phyloP scores from a whole-genome alignment of 2,329 filamentous ascomycete genomes.

The Aspergillus ibericus region DNA sequence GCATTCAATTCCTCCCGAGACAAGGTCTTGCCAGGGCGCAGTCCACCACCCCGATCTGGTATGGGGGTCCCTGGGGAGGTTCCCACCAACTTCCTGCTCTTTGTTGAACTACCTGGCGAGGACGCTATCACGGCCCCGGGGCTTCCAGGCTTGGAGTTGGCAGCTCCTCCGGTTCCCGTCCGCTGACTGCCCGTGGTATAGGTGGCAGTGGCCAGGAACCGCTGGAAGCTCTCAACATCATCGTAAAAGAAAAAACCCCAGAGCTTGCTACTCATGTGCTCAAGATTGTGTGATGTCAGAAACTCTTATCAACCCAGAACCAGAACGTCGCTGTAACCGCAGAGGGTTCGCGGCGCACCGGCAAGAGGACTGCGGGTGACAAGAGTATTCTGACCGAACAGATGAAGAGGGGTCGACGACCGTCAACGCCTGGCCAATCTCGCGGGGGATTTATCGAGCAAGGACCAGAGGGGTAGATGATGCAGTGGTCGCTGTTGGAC shows the following conservation, averaged over 20 bases:
- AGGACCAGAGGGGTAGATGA: background rate
- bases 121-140: slow-evolving; percentile 30
- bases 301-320: slow-evolving; percentile 56
- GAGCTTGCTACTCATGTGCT: slow-evolving; percentile 91
- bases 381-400: slow-evolving; percentile 28
- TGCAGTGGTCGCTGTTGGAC: background rate
- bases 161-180: slow-evolving; percentile 25
- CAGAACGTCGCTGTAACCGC: slow-evolving; percentile 89
- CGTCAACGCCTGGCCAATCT: slow-evolving; percentile 18
- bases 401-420: slow-evolving; percentile 12
- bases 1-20: slow-evolving; percentile 75
- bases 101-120: slow-evolving; percentile 43
- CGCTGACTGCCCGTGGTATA: slow-evolving; percentile 45
- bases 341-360: slow-evolving; percentile 71
- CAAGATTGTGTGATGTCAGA: slow-evolving; percentile 35
- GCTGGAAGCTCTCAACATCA: slow-evolving; percentile 93
- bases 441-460: background rate
- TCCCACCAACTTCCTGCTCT: slow-evolving; percentile 47
- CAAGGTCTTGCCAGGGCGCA: slow-evolving; percentile 37
- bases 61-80: slow-evolving; percentile 49
- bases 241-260: slow-evolving; percentile 97
- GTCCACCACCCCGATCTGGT: slow-evolving; percentile 38
- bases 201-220: slow-evolving; percentile 74
- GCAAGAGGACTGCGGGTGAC: slow-evolving; percentile 60
- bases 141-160: slow-evolving; percentile 31